Base-by-base conservation (phyloP, 164 flowering plant genomes). In the Paratinospora sagittata region DNA sequence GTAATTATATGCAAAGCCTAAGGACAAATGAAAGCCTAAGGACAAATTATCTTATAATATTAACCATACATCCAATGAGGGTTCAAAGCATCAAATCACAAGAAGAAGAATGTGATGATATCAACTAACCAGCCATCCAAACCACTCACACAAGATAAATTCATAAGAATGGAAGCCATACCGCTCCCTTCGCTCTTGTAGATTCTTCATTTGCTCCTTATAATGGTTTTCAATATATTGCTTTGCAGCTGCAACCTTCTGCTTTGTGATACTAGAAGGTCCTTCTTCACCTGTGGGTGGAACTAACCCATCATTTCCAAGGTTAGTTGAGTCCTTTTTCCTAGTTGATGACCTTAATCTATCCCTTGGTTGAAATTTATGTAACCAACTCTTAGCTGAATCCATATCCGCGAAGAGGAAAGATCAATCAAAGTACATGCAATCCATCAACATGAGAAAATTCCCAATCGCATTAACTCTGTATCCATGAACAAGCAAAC, bases 171-270 rank as follows among this genome's bases (percentile, higher is more conserved):
- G 58, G 21, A 52, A 16, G 58, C 43, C 81, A 79, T 90, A 96
- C 99, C 96, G 83, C 76, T 93, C 98, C 79, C 80, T 90, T 78
- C 99, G 78, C 76, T 90, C 97, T 69, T 93, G 85, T 77, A 91
- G 77, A 76, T 77, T 87, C 81, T 90, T 91, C 97, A 91, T 93
- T 80, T 93, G 98, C 79, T 90, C 89, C 79, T 96, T 90, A 78
- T 96, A 96, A 83, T 96, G 98, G 73, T 88, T 89, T 75, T 96
- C 97, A 60, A 96, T 96, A 70, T 90, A 93, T 79, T 96, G 99
- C 73, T 92, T 96, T 12, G 99, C 99, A 39, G 99, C 99, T 5
- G 89, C 97, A 84, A 83, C 99, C 81, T 86, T 91, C 85, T 93
- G 97, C 79, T 91, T 88, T 8, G 98, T 96, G 17, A 81, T 87